phyloP scores from a whole-genome alignment of 495 filamentous ascomycete genomes.

The Aspergillus affinis region DNA sequence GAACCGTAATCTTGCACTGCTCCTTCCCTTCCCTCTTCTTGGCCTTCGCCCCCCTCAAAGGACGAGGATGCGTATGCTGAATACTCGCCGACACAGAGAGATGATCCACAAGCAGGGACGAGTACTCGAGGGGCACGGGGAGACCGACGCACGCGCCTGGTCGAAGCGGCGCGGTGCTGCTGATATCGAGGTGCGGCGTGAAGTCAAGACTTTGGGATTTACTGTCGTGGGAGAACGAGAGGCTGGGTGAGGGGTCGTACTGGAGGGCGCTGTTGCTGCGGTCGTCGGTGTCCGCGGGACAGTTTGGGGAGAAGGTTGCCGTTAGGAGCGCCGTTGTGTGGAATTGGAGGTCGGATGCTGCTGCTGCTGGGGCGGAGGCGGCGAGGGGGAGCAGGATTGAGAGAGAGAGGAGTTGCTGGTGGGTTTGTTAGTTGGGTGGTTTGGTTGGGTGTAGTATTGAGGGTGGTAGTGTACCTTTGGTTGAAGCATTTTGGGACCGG shows the following conservation, averaged over 20 bases:
- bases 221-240: slow-evolving; percentile 19
- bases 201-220: background rate
- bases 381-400: slow-evolving; percentile 22
- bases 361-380: slow-evolving; percentile 16
- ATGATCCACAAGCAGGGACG: slow-evolving; percentile 26
- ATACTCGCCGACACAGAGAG: slow-evolving; percentile 37
- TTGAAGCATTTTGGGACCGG: slow-evolving; percentile 14
- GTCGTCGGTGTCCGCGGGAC: slow-evolving; percentile 23
- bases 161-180: slow-evolving; percentile 25
- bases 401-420: slow-evolving; percentile 2
- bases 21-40: slow-evolving; percentile 15
- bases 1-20: slow-evolving; percentile 37
- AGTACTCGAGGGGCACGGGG: slow-evolving; percentile 29
- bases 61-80: slow-evolving; percentile 2
- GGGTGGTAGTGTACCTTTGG: slow-evolving; percentile 10
- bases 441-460: background rate
- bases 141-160: slow-evolving; percentile 32
- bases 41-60: too few species aligned
- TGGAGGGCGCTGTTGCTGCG: slow-evolving; percentile 19
- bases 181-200: slow-evolving; percentile 28
- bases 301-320: slow-evolving; percentile 41
- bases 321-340: slow-evolving; percentile 29
- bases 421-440: background rate
- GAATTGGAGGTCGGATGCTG: slow-evolving; percentile 9
- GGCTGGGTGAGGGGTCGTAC: slow-evolving; percentile 16